Base-by-base conservation (phyloP, 2,329 filamentous ascomycete genomes). In the Ophiostoma sp. region DNA sequence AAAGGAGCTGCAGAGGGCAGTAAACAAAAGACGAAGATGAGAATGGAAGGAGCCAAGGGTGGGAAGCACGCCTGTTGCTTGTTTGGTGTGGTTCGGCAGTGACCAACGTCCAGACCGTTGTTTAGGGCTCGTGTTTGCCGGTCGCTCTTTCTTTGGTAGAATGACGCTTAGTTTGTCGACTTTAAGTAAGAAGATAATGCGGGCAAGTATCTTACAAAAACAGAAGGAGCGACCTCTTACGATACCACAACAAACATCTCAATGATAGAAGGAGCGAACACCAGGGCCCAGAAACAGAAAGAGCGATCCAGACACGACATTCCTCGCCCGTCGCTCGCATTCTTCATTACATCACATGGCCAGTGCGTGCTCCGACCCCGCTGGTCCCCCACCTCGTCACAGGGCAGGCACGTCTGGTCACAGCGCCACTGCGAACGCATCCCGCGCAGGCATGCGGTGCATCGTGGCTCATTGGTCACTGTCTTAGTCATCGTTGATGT, bases 361-460 rank as follows among this genome's bases (percentile, higher is more conserved):
- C 67, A 27, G 58, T 65, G 67, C 64, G 40, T 66, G 14, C 52
- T 55, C 67, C 52, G 55, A 68, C 52, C 64, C 55, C 64, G 67
- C 67, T 47, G 44, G 36, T 16, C 63, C 63, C 63, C 52, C 66
- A 49, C 60, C 16, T 42, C 40, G 7, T 55, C 49, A 55, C 49
- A 55, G 18, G 49, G 49, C 49, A 55, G 49, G 18, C 12, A 9
- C 49, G 27, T 55, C 49, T 27, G 27, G 27, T 27, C 27, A 27
- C 49, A 27, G 6, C 18, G 47, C 47, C 18, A 44, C 42, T 44
- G 42, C 42, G 42, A 8, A 44, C 42, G 42, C 27, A 27, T 27
- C 27, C 27, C 27, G 27, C 27, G 27, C 27, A 27, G 27, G 27
- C 27, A 27, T 27, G 27, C 27, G 27, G 27, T 27, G 27, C 27